Base-by-base conservation (phyloP, 148 eudicot genomes). In the Vaccinium macrocarpon region DNA sequence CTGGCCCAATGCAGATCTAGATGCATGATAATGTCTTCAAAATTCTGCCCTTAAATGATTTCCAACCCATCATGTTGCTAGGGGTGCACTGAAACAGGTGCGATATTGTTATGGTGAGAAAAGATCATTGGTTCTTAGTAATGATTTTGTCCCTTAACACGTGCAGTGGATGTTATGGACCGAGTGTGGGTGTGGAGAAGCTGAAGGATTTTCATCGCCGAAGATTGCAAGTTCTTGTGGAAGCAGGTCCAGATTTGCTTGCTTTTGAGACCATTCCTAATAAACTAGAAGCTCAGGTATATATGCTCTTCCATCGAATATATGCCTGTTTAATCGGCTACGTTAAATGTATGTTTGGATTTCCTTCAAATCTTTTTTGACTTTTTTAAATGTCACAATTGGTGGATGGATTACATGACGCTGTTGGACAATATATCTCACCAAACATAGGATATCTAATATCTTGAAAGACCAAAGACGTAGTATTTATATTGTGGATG, bases 221-320 rank as follows among this genome's bases (percentile, higher is more conserved):
- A 21, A 91, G 98, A 83, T 62, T 95, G 85, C 96, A 94, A 88
- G 91, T 93, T 90, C 92, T 95, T 42, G 92, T 90, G 8, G 91
- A 89, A 87, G 95, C 95, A 19, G 91, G 96, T 51, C 93, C 98
- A 46, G 98, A 95, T 89, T 61, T 95, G 87, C 88, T 94, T 23
- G 98, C 98, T 27, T 95, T 95, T 82, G 98, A 95, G 88, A 95
- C 98, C 64, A 93, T 94, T 76, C 98, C 98, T 13, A 93, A 90
- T 86, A 93, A 89, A 86, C 92, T 95, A 13, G 98, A 95, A 91
- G 92, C 98, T 87, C 96, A 93, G 94, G 98, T 95, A 83, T 27
- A 13, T 13, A 68, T 87, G 56, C 16, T 50, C 75, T 19, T 82
- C 51, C 55, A 38, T 14, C 46, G 9, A 48, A 46, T 72, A 48